Percentiles rank a stretch among this genome's conserved stretches.
Conservation (phyloP, 2,329 filamentous ascomycete species). For the Celoporthe dispersa region DNA sequence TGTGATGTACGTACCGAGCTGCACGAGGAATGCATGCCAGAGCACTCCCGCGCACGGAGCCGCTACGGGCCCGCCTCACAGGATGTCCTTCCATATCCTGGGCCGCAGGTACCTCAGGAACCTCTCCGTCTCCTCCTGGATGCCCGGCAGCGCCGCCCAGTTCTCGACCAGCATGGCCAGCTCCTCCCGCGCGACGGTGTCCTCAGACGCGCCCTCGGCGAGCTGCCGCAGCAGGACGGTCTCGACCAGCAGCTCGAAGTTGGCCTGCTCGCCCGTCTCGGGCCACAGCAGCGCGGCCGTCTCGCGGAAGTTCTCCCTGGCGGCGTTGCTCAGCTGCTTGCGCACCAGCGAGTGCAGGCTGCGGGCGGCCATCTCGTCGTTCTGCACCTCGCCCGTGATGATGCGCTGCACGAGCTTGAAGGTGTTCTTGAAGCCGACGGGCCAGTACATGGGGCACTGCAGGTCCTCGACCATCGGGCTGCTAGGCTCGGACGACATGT, state of each 20-base stretch:
- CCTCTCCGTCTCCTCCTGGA: constrained; percentile 26
- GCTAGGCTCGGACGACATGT: constrained; percentile 8
- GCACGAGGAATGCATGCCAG: not conserved
- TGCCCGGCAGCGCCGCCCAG: constrained; percentile 25
- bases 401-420: constrained; percentile 36
- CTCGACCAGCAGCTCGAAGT: constrained; percentile 30
- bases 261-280: constrained; percentile 30
- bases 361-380: constrained; percentile 33
- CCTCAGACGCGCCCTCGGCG: constrained; percentile 22
- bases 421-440: constrained; percentile 31
- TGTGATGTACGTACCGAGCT: not conserved
- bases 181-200: constrained; percentile 27
- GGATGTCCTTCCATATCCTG: constrained; percentile 24
- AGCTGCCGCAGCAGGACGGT: constrained; percentile 27
- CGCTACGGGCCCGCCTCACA: not conserved
- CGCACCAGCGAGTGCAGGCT: constrained; percentile 29
- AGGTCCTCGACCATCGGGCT: constrained; percentile 27
- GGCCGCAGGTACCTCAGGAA: constrained; percentile 27
- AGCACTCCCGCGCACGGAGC: not conserved
- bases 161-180: constrained; percentile 27
- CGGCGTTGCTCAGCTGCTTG: constrained; percentile 28
- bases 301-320: constrained; percentile 29
- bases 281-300: constrained; percentile 25
- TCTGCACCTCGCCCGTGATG: constrained; percentile 35
- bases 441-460: constrained; percentile 28